phyloP scores from a whole-genome alignment of 148 eudicot species.

The Cornus suecica region DNA sequence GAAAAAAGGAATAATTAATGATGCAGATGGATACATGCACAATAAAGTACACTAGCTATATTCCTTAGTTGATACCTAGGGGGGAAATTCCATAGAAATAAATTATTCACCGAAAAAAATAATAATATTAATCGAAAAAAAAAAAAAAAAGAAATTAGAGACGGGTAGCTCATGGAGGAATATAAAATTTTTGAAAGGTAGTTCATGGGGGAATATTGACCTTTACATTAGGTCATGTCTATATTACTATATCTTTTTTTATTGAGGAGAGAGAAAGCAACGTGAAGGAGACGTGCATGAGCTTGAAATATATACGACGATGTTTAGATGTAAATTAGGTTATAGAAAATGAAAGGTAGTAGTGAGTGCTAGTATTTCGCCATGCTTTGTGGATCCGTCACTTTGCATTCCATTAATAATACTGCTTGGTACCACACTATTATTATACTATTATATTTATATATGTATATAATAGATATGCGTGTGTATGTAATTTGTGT shows the following conservation, averaged over 20 bases:
- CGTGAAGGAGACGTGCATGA: conserved; percentile 49
- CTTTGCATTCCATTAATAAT: conserved; percentile 1
- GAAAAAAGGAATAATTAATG: background rate
- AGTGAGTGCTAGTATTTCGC: conserved; percentile 23
- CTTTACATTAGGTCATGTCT: conserved; percentile 11
- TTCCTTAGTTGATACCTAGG: background rate
- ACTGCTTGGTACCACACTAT: too few species aligned
- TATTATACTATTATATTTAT: too few species aligned
- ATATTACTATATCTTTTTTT: conserved; percentile 17
- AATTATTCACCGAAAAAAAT: too few species aligned
- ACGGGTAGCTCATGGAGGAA: conserved; percentile 11
- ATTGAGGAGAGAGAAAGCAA: conserved; percentile 15
- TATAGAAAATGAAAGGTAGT: background rate
- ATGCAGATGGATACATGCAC: conserved; percentile 15
- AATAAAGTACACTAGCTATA: background rate
- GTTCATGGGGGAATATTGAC: conserved; percentile 22
- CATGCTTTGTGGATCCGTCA: conserved; percentile 36
- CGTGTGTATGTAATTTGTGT: background rate
- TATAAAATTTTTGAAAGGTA: background rate
- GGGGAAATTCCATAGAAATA: too few species aligned
- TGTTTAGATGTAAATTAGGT: conserved; percentile 13
- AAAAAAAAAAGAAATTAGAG: background rate
- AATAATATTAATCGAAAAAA: too few species aligned
- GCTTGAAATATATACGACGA: conserved; percentile 9
- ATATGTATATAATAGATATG: too few species aligned